Conservation (phyloP, 2,329 filamentous ascomycete genomes). For the Calonectria pauciramosa region DNA sequence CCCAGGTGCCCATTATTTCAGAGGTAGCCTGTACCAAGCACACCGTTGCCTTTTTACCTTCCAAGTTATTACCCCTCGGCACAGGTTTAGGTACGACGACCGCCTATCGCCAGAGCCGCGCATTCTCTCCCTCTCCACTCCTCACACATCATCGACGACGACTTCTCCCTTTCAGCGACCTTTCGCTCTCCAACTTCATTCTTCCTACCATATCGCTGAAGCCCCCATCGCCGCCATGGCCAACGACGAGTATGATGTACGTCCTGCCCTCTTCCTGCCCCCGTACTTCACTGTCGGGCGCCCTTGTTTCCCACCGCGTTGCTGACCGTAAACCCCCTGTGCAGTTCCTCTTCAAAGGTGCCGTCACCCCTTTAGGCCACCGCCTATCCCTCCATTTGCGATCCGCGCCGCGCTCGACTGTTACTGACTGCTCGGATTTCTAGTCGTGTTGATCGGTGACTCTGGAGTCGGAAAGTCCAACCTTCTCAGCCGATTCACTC, state of each 20-base stretch:
- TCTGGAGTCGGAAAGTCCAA: slow-evolving; percentile 99
- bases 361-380: slow-evolving; percentile 40
- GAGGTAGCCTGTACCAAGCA: slow-evolving; percentile 18
- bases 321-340: slow-evolving; percentile 49
- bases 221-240: slow-evolving; percentile 77
- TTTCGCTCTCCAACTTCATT: slow-evolving; percentile 34
- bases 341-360: slow-evolving; percentile 99
- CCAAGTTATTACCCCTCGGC: slow-evolving; percentile 45
- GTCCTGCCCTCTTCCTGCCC: slow-evolving; percentile 52
- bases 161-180: slow-evolving; percentile 41
- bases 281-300: slow-evolving; percentile 27
- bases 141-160: slow-evolving; percentile 48
- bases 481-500: slow-evolving; percentile 98
- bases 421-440: slow-evolving; percentile 49
- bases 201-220: slow-evolving; percentile 32
- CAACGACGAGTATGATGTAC: slow-evolving; percentile 99
- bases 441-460: slow-evolving; percentile 99
- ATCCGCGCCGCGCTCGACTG: slow-evolving; percentile 28
- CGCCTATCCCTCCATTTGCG: slow-evolving; percentile 31
- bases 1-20: slow-evolving; percentile 21
- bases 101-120: slow-evolving; percentile 50
- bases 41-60: slow-evolving; percentile 31
- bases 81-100: slow-evolving; percentile 44
- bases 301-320: slow-evolving; percentile 42
- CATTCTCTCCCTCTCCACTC: slow-evolving; percentile 51